Base-by-base conservation (phyloP, 106 monocot species). In the Chionographis japonica region DNA sequence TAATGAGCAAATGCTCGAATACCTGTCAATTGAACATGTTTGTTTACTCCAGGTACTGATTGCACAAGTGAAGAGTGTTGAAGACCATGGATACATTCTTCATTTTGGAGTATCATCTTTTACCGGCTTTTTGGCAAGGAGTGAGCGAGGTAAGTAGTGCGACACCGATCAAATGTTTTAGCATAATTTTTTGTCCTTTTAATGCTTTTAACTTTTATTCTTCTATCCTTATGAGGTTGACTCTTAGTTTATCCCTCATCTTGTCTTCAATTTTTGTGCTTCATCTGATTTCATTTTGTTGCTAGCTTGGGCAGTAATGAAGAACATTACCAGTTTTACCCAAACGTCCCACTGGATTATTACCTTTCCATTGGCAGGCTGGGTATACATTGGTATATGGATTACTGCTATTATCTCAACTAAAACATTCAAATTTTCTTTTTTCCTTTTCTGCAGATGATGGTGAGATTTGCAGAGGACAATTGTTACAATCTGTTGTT, bases 1-100 rank as follows among this genome's bases (percentile, higher is more conserved):
- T 6, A 46, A 46, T 10, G 9, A 46, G 1, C 46, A 6, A 46
- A 16, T 40, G 54, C 17, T 40, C 54, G 37, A 14, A 63, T 20
- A 6, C 40, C 19, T 17, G 40, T 38, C 10, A 16, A 50, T 19
- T 52, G 13, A 65, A 10, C 37, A 50, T 60, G 46, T 66, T 65
- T 71, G 46, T 66, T n/a, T 52, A 19, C 63, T 72, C 12, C 71
- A 97, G 97, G 89, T 85, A 61, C 54, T 98, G 37, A 79, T 77
- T 63, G 89, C 87, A 41, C 80, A 87, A 52, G 87, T 98, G 67
- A 87, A 77, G 73, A 98, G 85, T 72, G 67, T 93, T 65, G 98
- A 98, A 71, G 98, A 98, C 65, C 98, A 98, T 88, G 98, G 92
- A 55, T 93, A 85, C 61, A 90, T 93, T 85, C 85, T 98, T 83